Conservation (phyloP, 2,329 filamentous ascomycete genomes). For the Cladosporium sp. region DNA sequence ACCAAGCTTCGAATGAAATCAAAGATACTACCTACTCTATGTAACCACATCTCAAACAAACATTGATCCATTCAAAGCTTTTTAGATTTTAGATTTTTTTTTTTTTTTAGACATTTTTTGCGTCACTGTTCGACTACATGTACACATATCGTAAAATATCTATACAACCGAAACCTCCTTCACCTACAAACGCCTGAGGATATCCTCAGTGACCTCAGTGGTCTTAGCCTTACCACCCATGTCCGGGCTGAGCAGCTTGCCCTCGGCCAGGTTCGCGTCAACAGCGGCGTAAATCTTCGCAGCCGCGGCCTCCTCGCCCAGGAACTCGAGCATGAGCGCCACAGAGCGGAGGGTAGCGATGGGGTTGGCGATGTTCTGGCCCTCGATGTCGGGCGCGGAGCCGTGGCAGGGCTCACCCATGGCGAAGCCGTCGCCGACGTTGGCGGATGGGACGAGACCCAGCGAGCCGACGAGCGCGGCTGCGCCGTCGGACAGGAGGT, state of each 20-base stretch:
- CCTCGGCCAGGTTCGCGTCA: slow-evolving; percentile 83
- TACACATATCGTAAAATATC: slow-evolving; percentile 7
- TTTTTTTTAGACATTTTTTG: too few relatives aligned
- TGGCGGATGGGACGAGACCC: slow-evolving; percentile 89
- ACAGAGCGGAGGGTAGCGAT: slow-evolving; percentile 91
- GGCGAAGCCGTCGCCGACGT: slow-evolving; percentile 89
- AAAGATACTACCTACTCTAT: too few relatives aligned
- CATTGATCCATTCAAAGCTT: too few relatives aligned
- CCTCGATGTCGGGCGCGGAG: slow-evolving; percentile 92
- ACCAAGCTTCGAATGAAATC: too few relatives aligned
- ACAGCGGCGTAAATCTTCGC: slow-evolving; percentile 88
- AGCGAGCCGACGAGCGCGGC: slow-evolving; percentile 89
- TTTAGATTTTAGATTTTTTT: too few relatives aligned
- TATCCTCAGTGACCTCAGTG: slow-evolving; percentile 80
- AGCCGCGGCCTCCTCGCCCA: slow-evolving; percentile 81
- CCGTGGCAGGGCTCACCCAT: slow-evolving; percentile 99
- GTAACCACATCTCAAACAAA: too few relatives aligned
- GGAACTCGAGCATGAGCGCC: slow-evolving; percentile 93
- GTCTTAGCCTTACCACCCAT: slow-evolving; percentile 84
- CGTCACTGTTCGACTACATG: neutral
- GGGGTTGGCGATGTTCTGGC: slow-evolving; percentile 88
- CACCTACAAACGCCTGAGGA: slow-evolving; percentile 69
- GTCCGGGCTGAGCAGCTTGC: slow-evolving; percentile 78
- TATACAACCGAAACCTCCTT: too few relatives aligned
- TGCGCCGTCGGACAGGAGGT: slow-evolving; percentile 92